A percentile compares a stretch with the other conserved stretches of the same genome.
phyloP scores from a whole-genome alignment of 305 asterid genomes.

The Fraxinus floribunda region DNA sequence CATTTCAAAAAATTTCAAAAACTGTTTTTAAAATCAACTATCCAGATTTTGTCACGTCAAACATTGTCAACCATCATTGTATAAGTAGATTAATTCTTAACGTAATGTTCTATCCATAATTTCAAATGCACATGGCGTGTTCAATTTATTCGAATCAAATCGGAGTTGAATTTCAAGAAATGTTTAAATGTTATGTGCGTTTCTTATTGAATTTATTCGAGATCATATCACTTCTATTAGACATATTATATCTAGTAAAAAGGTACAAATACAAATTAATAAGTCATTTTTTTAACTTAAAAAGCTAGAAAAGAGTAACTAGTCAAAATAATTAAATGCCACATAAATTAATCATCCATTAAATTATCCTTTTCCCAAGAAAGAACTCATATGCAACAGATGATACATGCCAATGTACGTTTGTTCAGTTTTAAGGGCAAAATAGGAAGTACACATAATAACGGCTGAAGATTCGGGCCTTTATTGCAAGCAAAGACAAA shows the following conservation, averaged over 20 bases:
- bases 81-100: no score
- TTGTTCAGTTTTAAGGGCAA: not conserved
- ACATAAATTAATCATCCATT: not conserved
- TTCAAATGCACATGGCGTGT: not conserved
- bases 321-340: no score
- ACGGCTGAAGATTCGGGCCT: constrained; percentile 1
- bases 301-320: no score
- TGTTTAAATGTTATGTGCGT: no score
- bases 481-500: not conserved
- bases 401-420: not conserved
- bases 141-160: no score
- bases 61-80: not conserved
- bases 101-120: not conserved
- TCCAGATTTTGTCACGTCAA: no score
- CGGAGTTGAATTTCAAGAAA: not conserved
- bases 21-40: no score
- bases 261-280: not conserved
- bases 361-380: not conserved
- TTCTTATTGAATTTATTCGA: no score
- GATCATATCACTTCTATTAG: not conserved
- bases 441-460: not conserved
- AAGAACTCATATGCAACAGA: not conserved
- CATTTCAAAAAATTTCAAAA: no score
- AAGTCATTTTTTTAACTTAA: no score
- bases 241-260: not conserved